Percentiles rank a stretch among this genome's conserved stretches.
Conservation (phyloP, 768 basidiomycete species). For the Clitopilus hobsonii region DNA sequence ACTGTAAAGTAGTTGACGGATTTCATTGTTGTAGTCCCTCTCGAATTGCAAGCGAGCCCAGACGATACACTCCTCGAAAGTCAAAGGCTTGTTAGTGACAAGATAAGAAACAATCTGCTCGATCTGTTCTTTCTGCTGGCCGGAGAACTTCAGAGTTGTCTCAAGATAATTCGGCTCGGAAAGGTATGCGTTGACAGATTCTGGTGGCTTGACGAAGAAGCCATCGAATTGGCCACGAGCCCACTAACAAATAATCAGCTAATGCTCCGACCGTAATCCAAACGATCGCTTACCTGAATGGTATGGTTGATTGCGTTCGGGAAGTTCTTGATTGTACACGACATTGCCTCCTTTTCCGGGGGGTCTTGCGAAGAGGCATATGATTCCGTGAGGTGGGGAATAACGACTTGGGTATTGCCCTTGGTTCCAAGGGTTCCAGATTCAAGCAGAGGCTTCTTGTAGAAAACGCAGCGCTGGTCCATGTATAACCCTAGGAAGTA, state of each 20-base stretch:
- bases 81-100: constrained; percentile 88
- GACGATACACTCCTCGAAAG: constrained; percentile 94
- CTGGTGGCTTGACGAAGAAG: constrained; percentile 89
- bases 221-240: constrained; percentile 89
- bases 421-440: constrained; percentile 98
- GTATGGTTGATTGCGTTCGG: constrained; percentile 97
- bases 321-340: constrained; percentile 98
- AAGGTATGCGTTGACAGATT: constrained; percentile 93
- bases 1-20: constrained; percentile 89
- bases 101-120: constrained; percentile 86
- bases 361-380: constrained; percentile 98
- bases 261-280: too few relatives aligned
- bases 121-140: constrained; percentile 86
- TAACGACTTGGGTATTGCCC: constrained; percentile 93
- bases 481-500: constrained; percentile 79
- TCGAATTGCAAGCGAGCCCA: constrained; percentile 98
- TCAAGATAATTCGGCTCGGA: constrained; percentile 96
- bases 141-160: constrained; percentile 83
- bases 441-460: constrained; percentile 91
- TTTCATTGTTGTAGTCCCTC: constrained; percentile 87
- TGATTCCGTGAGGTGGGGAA: constrained; percentile 92
- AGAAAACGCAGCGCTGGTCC: constrained; percentile 98
- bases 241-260: constrained; percentile 54
- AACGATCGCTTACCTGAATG: constrained; percentile 75
- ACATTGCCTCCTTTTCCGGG: constrained; percentile 94